phyloP scores from a whole-genome alignment of 208 protist genomes.

The Angomonas deanei region DNA sequence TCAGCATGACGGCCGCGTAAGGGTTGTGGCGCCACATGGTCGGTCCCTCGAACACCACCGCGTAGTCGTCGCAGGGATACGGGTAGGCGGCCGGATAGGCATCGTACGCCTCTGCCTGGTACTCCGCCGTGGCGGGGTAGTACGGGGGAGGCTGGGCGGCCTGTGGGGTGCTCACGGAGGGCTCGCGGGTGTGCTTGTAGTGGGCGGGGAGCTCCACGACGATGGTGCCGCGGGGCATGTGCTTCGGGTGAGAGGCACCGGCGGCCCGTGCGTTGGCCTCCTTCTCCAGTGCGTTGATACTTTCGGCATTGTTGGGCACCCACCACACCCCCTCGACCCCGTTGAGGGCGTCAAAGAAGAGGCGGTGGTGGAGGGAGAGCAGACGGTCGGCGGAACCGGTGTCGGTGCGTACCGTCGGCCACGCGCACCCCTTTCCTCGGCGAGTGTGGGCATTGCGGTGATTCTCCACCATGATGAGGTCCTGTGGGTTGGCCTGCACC shows the following conservation, averaged over 20 bases:
- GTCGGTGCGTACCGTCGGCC: constrained; percentile 41
- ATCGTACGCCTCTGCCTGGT: background rate
- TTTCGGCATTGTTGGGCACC: constrained; percentile 16
- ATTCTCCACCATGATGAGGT: constrained; percentile 62
- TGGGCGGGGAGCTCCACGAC: constrained; percentile 43
- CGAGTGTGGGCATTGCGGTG: constrained; percentile 47
- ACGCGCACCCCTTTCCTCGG: constrained; percentile 71
- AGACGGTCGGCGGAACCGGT: constrained; percentile 24
- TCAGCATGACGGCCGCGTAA: constrained; percentile 12
- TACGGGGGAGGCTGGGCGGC: background rate
- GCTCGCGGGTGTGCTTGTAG: background rate
- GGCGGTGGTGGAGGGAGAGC: constrained; percentile 49
- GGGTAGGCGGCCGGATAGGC: background rate
- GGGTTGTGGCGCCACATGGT: constrained; percentile 29
- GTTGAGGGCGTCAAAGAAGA: constrained; percentile 53
- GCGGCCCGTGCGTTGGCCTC: constrained; percentile 20
- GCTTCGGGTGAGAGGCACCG: constrained; percentile 26
- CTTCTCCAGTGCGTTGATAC: constrained; percentile 15
- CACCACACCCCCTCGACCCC: constrained; percentile 66
- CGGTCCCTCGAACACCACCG: background rate
- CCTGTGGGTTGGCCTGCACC: constrained; percentile 26
- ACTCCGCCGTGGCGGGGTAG: background rate
- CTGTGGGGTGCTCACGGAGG: background rate
- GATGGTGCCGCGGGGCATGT: constrained; percentile 61
- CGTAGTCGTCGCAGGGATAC: constrained; percentile 5